Evolutionary conservation across 176 grass and related monocot genomes (phyloP).

Genomic region (Aegilops bicornis): DNA sequence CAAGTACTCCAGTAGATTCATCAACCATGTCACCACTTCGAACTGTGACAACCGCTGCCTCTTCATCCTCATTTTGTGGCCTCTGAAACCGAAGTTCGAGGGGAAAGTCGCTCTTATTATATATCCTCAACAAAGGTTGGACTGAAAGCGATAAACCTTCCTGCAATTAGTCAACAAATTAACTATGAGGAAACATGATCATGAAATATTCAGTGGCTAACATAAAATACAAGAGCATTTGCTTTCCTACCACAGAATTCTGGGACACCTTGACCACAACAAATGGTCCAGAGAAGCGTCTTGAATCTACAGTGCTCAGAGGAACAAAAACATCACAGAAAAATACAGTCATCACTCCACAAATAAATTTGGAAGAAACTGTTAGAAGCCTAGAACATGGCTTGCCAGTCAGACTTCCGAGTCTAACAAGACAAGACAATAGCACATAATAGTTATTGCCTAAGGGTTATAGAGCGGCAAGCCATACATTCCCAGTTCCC

Average conservation of each 20-base stretch:
- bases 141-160: constrained; percentile 76
- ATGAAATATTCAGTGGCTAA: constrained; percentile 18
- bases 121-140: constrained; percentile 71
- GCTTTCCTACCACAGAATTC: constrained; percentile 57
- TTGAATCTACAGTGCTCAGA: constrained; percentile 48
- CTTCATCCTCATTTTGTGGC: constrained; percentile 53
- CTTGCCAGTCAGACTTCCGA: constrained; percentile 7
- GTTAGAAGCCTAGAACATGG: constrained; percentile 1
- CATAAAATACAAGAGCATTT: constrained; percentile 14
- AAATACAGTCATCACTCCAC: background rate
- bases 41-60: constrained; percentile 62
- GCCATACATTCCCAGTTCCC: background rate
- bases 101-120: constrained; percentile 76
- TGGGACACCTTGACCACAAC: constrained; percentile 75
- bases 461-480: background rate
- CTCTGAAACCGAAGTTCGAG: constrained; percentile 71
- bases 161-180: constrained; percentile 49
- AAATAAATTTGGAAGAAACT: background rate
- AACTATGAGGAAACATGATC: constrained; percentile 28
- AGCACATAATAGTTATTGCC: background rate
- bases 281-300: constrained; percentile 82
- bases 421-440: background rate
- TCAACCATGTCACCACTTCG: constrained; percentile 71
- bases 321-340: background rate
- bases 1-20: constrained; percentile 72